phyloP scores from a whole-genome alignment of 2,329 filamentous ascomycete species.

The Hypocreales sp. region DNA sequence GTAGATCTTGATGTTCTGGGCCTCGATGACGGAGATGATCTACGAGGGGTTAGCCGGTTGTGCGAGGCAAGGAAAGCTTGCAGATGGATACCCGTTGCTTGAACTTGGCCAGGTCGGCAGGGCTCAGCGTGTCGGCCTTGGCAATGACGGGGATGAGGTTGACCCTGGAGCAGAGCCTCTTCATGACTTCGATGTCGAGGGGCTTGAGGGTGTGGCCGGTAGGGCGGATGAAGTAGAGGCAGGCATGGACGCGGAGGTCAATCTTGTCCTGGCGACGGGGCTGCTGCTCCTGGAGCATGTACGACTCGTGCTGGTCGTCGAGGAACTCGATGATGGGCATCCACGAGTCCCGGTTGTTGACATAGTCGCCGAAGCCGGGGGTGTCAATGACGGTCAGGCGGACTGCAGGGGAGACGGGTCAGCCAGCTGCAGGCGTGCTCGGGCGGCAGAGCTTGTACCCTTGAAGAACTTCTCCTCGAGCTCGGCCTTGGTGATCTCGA shows the following conservation, averaged over 20 bases:
- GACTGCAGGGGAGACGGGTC: conserved; percentile 37
- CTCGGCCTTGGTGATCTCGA: conserved; percentile 99
- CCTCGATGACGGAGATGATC: conserved; percentile 92
- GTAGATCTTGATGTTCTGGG: conserved; percentile 99
- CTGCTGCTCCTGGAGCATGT: conserved; percentile 99
- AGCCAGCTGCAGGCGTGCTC: conserved; percentile 4
- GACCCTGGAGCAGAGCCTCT: conserved; percentile 92
- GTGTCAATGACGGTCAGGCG: conserved; percentile 98
- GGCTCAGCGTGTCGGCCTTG: conserved; percentile 96
- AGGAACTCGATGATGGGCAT: conserved; percentile 99
- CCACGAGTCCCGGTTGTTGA: conserved; percentile 99
- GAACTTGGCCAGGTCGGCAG: conserved; percentile 79
- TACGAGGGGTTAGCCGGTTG: conserved; percentile 19
- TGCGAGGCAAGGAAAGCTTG: conserved; percentile 8
- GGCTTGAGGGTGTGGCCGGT: conserved; percentile 98
- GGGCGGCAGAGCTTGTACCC: conserved; percentile 37
- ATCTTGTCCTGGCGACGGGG: conserved; percentile 97
- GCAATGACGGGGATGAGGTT: conserved; percentile 97
- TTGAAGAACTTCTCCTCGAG: conserved; percentile 99
- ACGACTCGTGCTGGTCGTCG: conserved; percentile 99
- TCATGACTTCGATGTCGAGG: conserved; percentile 99
- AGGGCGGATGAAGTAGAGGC: conserved; percentile 97
- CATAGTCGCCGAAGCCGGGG: conserved; percentile 97
- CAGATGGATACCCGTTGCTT: conserved; percentile 89
- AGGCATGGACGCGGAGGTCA: conserved; percentile 94